Evolutionary conservation across 1,284 basidiomycete species (phyloP).

Genomic region (Puccinia coronata): DNA sequence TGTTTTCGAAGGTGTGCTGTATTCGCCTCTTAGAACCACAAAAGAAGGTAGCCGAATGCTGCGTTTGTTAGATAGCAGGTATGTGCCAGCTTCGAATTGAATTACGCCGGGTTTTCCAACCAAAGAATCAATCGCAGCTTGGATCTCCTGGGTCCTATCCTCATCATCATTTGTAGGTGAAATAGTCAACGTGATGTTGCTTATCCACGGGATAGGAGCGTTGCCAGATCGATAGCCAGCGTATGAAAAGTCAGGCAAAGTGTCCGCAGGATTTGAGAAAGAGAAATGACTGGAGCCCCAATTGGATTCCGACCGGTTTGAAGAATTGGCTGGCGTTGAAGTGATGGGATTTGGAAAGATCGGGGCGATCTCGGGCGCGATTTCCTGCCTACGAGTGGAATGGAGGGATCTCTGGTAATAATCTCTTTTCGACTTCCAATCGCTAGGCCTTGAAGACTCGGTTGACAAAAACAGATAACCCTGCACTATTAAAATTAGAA

Average conservation of each 20-base stretch:
- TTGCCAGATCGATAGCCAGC: conserved; percentile 40
- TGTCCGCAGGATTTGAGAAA: conserved; percentile 15
- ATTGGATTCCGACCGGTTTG: background rate
- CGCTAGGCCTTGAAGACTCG: background rate
- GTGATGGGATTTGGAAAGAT: background rate
- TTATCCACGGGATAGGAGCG: conserved; percentile 20
- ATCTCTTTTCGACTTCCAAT: background rate
- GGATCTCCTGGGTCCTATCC: conserved; percentile 38
- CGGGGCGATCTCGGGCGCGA: background rate
- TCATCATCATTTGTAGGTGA: conserved; percentile 34
- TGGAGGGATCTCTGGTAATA: background rate
- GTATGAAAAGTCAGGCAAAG: conserved; percentile 46
- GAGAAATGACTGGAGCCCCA: conserved; percentile 10
- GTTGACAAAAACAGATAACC: background rate
- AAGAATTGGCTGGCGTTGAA: background rate
- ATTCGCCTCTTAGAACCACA: conserved; percentile 33
- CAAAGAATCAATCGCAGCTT: conserved; percentile 41
- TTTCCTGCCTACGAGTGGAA: background rate
- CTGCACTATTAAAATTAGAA: background rate
- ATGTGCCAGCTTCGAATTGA: conserved; percentile 29
- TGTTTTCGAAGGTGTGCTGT: conserved; percentile 33
- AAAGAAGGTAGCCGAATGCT: conserved; percentile 30
- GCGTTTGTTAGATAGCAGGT: conserved; percentile 24
- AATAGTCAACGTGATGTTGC: conserved; percentile 23
- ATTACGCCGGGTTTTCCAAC: conserved; percentile 33